Percentiles rank a stretch among this genome's conserved stretches.
Evolutionary conservation across 2,329 filamentous ascomycete genomes (phyloP).

Genomic region (Xylariaceae sp.): DNA sequence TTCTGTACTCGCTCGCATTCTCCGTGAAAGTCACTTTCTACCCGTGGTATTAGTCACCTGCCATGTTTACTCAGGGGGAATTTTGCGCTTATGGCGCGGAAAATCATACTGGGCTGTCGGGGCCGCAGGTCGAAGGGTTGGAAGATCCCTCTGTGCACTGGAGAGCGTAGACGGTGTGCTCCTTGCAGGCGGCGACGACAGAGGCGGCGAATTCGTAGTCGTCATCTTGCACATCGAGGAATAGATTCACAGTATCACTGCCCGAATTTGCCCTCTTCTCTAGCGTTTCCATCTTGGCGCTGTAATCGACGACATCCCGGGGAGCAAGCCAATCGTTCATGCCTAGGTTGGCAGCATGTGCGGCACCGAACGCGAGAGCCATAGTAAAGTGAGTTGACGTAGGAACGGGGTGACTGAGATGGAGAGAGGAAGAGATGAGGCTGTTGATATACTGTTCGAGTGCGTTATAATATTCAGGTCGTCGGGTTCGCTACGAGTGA

Average conservation of each 20-base stretch:
- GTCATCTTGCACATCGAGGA: conserved; percentile 10
- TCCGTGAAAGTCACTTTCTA: conserved; percentile 17
- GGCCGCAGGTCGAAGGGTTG: background rate
- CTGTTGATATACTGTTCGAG: background rate
- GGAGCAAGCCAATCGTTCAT: background rate
- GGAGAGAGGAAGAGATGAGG: background rate
- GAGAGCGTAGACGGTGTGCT: conserved; percentile 14
- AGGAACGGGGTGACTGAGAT: background rate
- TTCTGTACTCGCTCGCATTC: conserved; percentile 16
- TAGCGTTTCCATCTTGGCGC: background rate
- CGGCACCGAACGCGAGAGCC: conserved; percentile 19
- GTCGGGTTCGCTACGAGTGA: background rate
- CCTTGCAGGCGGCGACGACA: conserved; percentile 18
- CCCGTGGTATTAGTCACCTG: background rate
- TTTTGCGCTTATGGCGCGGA: no score
- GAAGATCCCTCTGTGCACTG: conserved; percentile 14
- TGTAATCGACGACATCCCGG: background rate
- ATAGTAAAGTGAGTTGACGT: conserved; percentile 5
- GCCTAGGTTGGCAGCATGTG: conserved; percentile 10
- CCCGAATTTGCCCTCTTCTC: background rate
- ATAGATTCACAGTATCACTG: conserved; percentile 11
- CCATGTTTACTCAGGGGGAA: background rate
- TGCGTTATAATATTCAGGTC: no score
- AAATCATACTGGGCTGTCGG: conserved; percentile 9
- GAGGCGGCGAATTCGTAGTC: conserved; percentile 24